Conservation (phyloP, 2,329 filamentous ascomycete genomes). For the Grosmannia penicillata region DNA sequence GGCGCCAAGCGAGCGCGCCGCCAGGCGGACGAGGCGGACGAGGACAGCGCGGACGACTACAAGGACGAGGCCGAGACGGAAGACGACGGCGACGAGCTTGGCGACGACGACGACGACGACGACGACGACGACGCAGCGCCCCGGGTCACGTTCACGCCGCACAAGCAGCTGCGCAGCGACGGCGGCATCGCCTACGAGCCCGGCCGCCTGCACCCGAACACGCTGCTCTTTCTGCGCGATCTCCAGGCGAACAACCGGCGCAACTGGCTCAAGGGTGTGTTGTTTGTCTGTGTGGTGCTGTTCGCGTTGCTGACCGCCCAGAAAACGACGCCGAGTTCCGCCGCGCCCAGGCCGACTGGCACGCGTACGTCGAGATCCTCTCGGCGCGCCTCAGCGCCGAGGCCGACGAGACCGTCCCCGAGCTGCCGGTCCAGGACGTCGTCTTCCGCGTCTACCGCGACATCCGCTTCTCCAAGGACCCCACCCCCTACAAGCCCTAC, state of each 20-base stretch:
- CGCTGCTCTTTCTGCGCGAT: constrained; percentile 40
- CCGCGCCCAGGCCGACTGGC: constrained; percentile 65
- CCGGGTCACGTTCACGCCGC: constrained; percentile 25
- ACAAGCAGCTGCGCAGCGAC: constrained; percentile 24
- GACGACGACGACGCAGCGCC: constrained; percentile 20
- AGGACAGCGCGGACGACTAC: constrained; percentile 14
- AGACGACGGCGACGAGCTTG: constrained; percentile 15
- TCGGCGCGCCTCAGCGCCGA: constrained; percentile 51
- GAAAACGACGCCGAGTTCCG: constrained; percentile 71
- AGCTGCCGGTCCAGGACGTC: constrained; percentile 73
- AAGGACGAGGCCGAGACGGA: constrained; percentile 12
- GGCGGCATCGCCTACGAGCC: constrained; percentile 34
- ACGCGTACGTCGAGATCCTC: constrained; percentile 59
- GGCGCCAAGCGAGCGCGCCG: constrained; percentile 9
- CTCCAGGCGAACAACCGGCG: constrained; percentile 45
- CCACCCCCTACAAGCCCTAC: constrained; percentile 73
- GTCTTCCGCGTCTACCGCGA: constrained; percentile 82
- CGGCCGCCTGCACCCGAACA: constrained; percentile 39
- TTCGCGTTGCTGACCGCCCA: constrained; percentile 18
- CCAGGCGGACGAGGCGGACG: constrained; percentile 8
- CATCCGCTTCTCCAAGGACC: constrained; percentile 69
- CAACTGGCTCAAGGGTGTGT: constrained; percentile 41
- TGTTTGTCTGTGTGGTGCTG: not conserved
- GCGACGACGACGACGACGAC: constrained; percentile 22
- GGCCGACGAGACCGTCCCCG: constrained; percentile 68